Evolutionary conservation across 179 eudicot genomes (phyloP).

Genomic region (Corrigiola litoralis): DNA sequence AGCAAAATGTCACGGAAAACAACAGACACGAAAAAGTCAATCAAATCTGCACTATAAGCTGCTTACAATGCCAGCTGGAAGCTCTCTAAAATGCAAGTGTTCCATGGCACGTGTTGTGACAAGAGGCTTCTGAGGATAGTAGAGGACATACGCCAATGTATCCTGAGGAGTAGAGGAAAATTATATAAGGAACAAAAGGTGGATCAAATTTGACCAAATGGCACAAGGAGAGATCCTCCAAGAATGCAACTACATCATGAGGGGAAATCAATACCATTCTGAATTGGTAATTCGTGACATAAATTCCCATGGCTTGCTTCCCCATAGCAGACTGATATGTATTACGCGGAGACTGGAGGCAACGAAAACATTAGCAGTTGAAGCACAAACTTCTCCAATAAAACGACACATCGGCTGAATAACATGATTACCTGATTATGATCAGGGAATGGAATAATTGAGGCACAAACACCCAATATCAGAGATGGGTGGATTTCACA

Average conservation of each 20-base stretch:
- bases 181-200: not conserved
- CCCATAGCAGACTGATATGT: constrained; percentile 99
- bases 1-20: not conserved
- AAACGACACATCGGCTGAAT: not conserved
- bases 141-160: constrained; percentile 86
- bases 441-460: constrained; percentile 93
- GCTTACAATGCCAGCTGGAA: constrained; percentile 88
- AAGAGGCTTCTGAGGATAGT: constrained; percentile 94
- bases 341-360: constrained; percentile 83
- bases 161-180: constrained; percentile 37
- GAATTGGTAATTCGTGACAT: constrained; percentile 90
- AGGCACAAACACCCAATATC: constrained; percentile 92
- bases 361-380: constrained; percentile 18
- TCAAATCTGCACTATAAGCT: not conserved
- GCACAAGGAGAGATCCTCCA: not conserved
- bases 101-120: constrained; percentile 98
- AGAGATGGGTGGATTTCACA: constrained; percentile 94
- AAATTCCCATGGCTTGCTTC: constrained; percentile 99
- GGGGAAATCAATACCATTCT: constrained; percentile 54
- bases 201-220: not conserved
- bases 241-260: not conserved
- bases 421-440: constrained; percentile 67
- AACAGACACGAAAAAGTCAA: not conserved
- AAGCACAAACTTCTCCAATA: not conserved
- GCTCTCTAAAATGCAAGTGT: constrained; percentile 90